Evolutionary conservation across 2,329 filamentous ascomycete genomes (phyloP), one percentile per base, ranked within the genome.

Genomic region (Nannizziopsis barbatae): DNA sequence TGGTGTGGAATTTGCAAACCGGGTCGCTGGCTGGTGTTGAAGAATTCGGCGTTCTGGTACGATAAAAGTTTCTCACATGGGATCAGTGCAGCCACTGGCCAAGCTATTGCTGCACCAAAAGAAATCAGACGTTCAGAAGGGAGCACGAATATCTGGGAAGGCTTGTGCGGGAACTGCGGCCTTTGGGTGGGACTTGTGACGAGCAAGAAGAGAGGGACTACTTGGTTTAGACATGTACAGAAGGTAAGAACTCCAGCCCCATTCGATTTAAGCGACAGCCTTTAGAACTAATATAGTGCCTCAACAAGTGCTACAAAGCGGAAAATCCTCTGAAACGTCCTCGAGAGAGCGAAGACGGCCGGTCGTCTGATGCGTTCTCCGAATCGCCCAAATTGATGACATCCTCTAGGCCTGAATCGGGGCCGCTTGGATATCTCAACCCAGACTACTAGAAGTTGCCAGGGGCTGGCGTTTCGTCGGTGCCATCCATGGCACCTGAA

Each of bases 41-140:
- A 92, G 71, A 92, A 93, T 68, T 89, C 84, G 48, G 86, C 86
- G 5, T 94, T 86, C 64, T 93, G 87, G 86, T 93, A 93, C 65
- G 86, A 93, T 70, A 90, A 92, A 72, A 86, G 83, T 50, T 93
- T 92, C 64, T 86, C 84, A 1, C 87, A 93, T 60, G 86, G 86
- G 43, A 86, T 93, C 63, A 87, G 83, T 60, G 86, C 84, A 22
- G 82, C 84, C 3, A 90, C 86, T 0, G 86, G 86, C 18, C 81
- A 76, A 53, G 79, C 82, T 2, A 90, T 92, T 68, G 80, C 86
- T 61, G 80, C 84, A 56, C 86, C 86, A 2, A 78, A 83, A 52
- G 77, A 86, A 58, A 85, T 80, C 17, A 73, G 84, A 50, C 75
- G 85, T 43, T 86, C 85, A 71, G 84, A 88, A 61, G 82, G 83